A percentile compares a stretch with the other conserved stretches of the same genome.
Conservation (phyloP, 2,329 filamentous ascomycete species). For the Diaporthe velutina region DNA sequence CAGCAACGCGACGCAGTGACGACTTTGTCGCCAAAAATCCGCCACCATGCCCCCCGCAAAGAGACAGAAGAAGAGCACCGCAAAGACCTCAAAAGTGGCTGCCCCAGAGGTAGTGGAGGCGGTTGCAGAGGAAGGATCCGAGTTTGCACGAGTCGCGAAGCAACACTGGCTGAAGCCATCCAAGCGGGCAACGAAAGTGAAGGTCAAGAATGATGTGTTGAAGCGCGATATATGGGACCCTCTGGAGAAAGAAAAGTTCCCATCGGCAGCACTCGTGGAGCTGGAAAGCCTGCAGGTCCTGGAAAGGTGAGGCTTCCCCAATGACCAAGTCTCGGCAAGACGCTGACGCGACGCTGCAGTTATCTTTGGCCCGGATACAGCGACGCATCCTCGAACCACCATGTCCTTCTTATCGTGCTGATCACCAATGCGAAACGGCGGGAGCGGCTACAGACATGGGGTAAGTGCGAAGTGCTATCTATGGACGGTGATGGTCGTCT, state of each 20-base stretch:
- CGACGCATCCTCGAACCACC: conserved; percentile 90
- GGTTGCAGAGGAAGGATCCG: conserved; percentile 71
- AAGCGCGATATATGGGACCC: conserved; percentile 92
- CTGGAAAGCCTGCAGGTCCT: conserved; percentile 92
- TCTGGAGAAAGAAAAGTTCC: conserved; percentile 85
- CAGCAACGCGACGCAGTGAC: conserved; percentile 37
- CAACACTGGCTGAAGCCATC: conserved; percentile 84
- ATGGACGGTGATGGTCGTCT: neutral
- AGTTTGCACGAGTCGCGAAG: conserved; percentile 82
- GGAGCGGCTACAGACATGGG: conserved; percentile 90
- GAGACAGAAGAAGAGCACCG: conserved; percentile 67
- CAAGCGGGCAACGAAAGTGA: conserved; percentile 66
- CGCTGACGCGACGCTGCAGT: conserved; percentile 58
- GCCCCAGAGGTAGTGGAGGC: conserved; percentile 77
- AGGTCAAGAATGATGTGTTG: conserved; percentile 86
- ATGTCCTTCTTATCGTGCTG: conserved; percentile 87
- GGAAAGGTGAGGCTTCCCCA: conserved; percentile 72
- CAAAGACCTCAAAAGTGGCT: conserved; percentile 55
- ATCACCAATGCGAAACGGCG: conserved; percentile 90
- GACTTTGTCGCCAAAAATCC: conserved; percentile 34
- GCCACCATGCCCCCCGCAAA: conserved; percentile 69
- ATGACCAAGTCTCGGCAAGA: neutral
- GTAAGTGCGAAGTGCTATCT: conserved; percentile 61
- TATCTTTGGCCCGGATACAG: conserved; percentile 96
- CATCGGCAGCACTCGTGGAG: conserved; percentile 80